These are phyloP conservation scores for Fusarium sp. DNA, from an alignment of 2,329 filamentous ascomycete genomes.

Conservation along the genomic window DNA sequence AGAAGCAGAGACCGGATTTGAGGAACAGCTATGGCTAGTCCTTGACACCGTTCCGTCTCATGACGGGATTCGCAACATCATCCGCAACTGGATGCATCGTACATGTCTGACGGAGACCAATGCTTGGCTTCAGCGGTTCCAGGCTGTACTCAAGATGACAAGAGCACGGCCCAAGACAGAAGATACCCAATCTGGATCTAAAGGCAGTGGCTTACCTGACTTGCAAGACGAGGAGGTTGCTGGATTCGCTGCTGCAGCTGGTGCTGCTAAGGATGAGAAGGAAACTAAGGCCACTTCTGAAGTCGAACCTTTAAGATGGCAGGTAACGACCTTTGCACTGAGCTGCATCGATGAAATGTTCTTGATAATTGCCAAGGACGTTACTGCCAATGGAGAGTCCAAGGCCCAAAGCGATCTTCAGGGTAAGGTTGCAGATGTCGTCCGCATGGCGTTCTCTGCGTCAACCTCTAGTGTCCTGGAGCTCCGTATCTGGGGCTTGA, in stretches of 20 bases:
- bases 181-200: constrained; percentile 58
- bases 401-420: constrained; percentile 83
- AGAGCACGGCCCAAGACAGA: constrained; percentile 73
- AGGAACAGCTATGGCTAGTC: constrained; percentile 91
- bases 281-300: constrained; percentile 64
- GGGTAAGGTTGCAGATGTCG: constrained; percentile 87
- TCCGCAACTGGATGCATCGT: constrained; percentile 93
- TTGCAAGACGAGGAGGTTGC: constrained; percentile 96
- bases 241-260: constrained; percentile 85
- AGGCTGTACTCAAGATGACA: constrained; percentile 89
- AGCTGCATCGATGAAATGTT: constrained; percentile 88
- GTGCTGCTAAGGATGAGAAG: constrained; percentile 69
- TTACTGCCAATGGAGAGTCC: constrained; percentile 81
- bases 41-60: constrained; percentile 83
- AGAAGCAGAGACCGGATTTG: constrained; percentile 80
- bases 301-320: constrained; percentile 93
- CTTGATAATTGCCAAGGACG: constrained; percentile 80
- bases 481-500: constrained; percentile 88
- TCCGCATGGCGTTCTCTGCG: constrained; percentile 96
- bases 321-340: constrained; percentile 94
- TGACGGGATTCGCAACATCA: constrained; percentile 84
- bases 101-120: constrained; percentile 83
- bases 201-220: constrained; percentile 71
- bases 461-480: constrained; percentile 94
- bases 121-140: constrained; percentile 89